Evolutionary conservation across 2,329 filamentous ascomycete genomes (phyloP).

Genomic region (Polytolypa hystricis): DNA sequence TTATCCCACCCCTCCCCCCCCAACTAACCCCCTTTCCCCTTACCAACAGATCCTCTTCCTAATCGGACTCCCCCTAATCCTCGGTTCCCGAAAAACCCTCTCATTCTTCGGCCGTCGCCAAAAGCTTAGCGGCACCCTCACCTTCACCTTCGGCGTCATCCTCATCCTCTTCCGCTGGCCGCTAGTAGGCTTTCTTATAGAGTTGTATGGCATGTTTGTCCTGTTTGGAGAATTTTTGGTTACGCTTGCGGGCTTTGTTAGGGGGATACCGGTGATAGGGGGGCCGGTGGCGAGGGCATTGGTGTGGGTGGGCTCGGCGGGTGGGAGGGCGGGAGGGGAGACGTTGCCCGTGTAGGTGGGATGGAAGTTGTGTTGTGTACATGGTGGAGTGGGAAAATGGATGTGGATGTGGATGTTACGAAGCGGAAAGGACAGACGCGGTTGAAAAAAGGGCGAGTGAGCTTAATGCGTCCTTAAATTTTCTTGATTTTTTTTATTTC

Average conservation of each 20-base stretch:
- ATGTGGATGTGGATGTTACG: background rate
- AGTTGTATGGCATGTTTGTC: conserved; percentile 84
- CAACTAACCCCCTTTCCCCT: conserved; percentile 7
- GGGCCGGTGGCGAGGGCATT: conserved; percentile 69
- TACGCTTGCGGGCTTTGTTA: conserved; percentile 79
- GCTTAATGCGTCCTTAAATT: too few relatives aligned
- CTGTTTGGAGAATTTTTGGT: conserved; percentile 94
- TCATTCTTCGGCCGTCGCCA: conserved; percentile 90
- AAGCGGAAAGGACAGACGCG: background rate
- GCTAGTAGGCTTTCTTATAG: conserved; percentile 77
- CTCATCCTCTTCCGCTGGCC: conserved; percentile 88
- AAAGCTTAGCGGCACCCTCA: conserved; percentile 82
- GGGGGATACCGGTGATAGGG: conserved; percentile 73
- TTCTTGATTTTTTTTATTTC: too few relatives aligned
- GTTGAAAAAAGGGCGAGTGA: background rate
- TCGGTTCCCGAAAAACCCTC: conserved; percentile 81
- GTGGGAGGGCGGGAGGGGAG: conserved; percentile 48
- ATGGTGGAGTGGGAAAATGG: background rate
- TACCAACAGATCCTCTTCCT: conserved; percentile 78
- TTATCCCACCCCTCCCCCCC: conserved; percentile 1
- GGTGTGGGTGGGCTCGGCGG: conserved; percentile 56
- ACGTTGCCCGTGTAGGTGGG: conserved; percentile 13
- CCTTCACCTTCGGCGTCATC: conserved; percentile 71
- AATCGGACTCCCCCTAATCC: conserved; percentile 89
- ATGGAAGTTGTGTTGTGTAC: too few relatives aligned